These are phyloP conservation scores for Botryotinia calthae DNA, from an alignment of 2,329 filamentous ascomycete genomes.

Conservation along the genomic window DNA sequence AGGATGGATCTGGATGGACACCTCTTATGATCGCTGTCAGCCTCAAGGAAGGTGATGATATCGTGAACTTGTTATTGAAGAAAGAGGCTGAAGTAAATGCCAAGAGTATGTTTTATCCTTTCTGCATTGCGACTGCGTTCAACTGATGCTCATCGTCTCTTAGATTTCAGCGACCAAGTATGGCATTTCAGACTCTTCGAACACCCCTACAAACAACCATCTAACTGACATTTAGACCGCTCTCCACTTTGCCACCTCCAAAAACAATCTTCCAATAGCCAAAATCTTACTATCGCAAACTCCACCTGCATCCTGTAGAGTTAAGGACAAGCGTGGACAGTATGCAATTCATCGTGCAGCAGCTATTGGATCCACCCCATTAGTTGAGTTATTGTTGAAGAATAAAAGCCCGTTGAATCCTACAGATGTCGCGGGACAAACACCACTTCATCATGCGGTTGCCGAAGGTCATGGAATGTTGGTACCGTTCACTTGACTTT, in stretches of 20 bases:
- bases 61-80: constrained; percentile 65
- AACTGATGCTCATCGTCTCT: constrained; percentile 16
- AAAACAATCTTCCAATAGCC: constrained; percentile 79
- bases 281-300: constrained; percentile 72
- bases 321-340: constrained; percentile 85
- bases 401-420: constrained; percentile 79
- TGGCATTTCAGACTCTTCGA: constrained; percentile 6
- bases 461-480: constrained; percentile 67
- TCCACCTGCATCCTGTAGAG: constrained; percentile 67
- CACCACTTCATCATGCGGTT: constrained; percentile 84
- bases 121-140: background rate
- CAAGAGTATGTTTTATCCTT: constrained; percentile 54
- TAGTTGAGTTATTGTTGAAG: constrained; percentile 75
- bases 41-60: constrained; percentile 66
- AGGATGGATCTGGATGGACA: constrained; percentile 80
- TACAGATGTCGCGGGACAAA: constrained; percentile 78
- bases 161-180: constrained; percentile 66
- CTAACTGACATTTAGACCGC: constrained; percentile 58
- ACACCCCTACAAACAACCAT: background rate
- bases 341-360: constrained; percentile 89
- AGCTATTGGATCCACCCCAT: constrained; percentile 83
- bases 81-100: constrained; percentile 71
- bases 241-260: constrained; percentile 88
- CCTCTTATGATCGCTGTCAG: constrained; percentile 80
- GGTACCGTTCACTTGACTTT: background rate